These are phyloP conservation scores for Boletales sp. DNA, from an alignment of 768 basidiomycete genomes.

Conservation along the genomic window DNA sequence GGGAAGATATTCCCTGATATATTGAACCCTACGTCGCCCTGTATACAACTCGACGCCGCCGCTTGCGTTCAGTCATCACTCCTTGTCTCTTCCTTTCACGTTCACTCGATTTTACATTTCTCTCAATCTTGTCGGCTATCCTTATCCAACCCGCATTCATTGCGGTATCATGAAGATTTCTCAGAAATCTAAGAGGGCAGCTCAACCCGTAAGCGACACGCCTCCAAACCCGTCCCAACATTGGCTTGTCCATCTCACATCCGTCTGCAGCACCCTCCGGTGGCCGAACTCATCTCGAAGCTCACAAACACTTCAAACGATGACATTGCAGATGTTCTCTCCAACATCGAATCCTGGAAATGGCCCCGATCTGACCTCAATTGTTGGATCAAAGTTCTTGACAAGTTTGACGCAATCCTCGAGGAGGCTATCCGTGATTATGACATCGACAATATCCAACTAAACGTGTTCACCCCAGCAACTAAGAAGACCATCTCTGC, in stretches of 20 bases:
- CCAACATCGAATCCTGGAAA: conserved; percentile 76
- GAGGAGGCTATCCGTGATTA: conserved; percentile 82
- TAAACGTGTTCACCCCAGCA: conserved; percentile 68
- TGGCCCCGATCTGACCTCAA: conserved; percentile 97
- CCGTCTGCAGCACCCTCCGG: conserved; percentile 62
- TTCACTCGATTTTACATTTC: conserved; percentile 1
- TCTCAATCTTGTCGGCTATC: conserved; percentile 8
- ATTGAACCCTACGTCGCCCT: conserved; percentile 25
- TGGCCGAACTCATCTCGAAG: conserved; percentile 74
- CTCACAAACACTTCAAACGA: conserved; percentile 65
- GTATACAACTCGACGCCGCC: conserved; percentile 1
- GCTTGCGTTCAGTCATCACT: background rate
- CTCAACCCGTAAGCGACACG: conserved; percentile 61
- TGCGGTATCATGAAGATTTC: conserved; percentile 82
- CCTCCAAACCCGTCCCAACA: background rate
- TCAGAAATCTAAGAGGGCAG: conserved; percentile 79
- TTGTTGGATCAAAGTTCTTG: conserved; percentile 93
- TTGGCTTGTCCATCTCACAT: conserved; percentile 9
- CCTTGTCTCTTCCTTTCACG: conserved; percentile 13
- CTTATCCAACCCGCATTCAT: conserved; percentile 35
- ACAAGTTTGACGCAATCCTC: conserved; percentile 90
- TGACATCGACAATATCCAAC: conserved; percentile 80
- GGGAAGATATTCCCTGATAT: conserved; percentile 33
- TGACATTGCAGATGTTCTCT: conserved; percentile 65
- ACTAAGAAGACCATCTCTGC: conserved; percentile 75